Evolutionary conservation across 1,284 basidiomycete species (phyloP).

Genomic region (Ceratobasidium sp.): DNA sequence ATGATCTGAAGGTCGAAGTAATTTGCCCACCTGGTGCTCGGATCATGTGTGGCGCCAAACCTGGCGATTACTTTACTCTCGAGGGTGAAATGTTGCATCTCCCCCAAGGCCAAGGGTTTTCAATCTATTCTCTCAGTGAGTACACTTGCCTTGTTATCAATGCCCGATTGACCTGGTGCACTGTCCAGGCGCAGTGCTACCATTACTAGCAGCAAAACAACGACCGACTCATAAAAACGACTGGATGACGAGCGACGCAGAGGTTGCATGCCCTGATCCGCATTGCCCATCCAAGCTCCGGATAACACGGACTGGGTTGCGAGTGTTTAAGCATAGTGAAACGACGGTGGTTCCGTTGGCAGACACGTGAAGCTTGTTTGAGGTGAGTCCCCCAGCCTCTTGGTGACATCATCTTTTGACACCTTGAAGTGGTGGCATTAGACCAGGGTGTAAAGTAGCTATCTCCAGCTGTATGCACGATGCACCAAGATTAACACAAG

Average conservation of each 20-base stretch:
- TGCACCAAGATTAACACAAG: too few relatives aligned
- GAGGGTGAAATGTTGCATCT: constrained; percentile 70
- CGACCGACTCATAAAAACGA: constrained; percentile 64
- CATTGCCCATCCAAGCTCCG: constrained; percentile 67
- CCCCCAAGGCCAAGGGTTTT: constrained; percentile 69
- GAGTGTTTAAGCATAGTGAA: constrained; percentile 65
- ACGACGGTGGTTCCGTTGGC: constrained; percentile 63
- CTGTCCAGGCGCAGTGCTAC: constrained; percentile 64
- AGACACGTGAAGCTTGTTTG: neutral
- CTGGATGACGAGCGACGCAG: constrained; percentile 73
- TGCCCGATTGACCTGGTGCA: neutral
- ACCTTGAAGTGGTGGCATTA: too few relatives aligned
- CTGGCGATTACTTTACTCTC: constrained; percentile 69
- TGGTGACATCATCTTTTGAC: too few relatives aligned
- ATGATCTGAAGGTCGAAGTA: constrained; percentile 48
- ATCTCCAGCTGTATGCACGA: too few relatives aligned
- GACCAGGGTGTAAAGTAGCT: too few relatives aligned
- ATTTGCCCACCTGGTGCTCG: constrained; percentile 45
- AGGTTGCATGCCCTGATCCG: constrained; percentile 72
- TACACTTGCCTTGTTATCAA: neutral
- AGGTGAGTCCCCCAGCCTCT: neutral
- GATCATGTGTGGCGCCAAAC: constrained; percentile 62
- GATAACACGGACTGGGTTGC: constrained; percentile 62
- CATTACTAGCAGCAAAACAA: constrained; percentile 72
- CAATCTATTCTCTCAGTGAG: constrained; percentile 71